phyloP scores from a whole-genome alignment of 1,284 basidiomycete genomes.

The Salmacisia buchloeana region DNA sequence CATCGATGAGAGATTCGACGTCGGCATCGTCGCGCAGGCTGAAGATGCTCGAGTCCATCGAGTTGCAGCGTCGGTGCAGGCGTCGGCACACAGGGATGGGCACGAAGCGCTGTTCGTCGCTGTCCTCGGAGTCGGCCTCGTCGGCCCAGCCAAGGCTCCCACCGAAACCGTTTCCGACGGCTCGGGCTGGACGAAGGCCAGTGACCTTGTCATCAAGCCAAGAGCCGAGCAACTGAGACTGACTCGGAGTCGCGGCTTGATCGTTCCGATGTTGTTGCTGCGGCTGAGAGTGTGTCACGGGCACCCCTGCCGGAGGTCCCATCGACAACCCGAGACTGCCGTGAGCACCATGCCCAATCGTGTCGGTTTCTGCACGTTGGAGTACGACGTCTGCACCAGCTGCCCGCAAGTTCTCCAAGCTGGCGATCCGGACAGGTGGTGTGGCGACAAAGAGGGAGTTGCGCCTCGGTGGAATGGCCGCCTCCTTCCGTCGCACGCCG shows the following conservation, averaged over 20 bases:
- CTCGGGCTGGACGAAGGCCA: not conserved
- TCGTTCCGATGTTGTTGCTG: too few species aligned
- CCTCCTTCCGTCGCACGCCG: not conserved
- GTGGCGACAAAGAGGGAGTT: not conserved
- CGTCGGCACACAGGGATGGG: not conserved
- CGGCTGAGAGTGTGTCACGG: too few species aligned
- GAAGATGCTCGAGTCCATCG: not conserved
- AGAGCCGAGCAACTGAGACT: conserved; percentile 4
- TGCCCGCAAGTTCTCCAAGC: conserved; percentile 3
- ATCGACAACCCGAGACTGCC: not conserved
- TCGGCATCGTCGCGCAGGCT: not conserved
- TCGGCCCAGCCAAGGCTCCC: not conserved
- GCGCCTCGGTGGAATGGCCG: not conserved
- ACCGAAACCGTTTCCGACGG: not conserved
- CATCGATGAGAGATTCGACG: not conserved
- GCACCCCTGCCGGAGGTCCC: not conserved
- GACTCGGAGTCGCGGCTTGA: too few species aligned
- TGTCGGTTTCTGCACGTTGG: not conserved
- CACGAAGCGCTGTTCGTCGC: conserved; percentile 1
- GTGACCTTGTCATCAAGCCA: not conserved
- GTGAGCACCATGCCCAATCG: not conserved
- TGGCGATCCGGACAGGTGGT: not conserved
- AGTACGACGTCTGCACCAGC: not conserved
- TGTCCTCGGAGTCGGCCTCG: conserved; percentile 1
- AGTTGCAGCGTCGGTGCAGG: not conserved